Percentiles rank a stretch among this genome's conserved stretches.
These are phyloP conservation scores for Solanum chacoense DNA, from an alignment of 305 asterid species.

Conservation along the genomic window DNA sequence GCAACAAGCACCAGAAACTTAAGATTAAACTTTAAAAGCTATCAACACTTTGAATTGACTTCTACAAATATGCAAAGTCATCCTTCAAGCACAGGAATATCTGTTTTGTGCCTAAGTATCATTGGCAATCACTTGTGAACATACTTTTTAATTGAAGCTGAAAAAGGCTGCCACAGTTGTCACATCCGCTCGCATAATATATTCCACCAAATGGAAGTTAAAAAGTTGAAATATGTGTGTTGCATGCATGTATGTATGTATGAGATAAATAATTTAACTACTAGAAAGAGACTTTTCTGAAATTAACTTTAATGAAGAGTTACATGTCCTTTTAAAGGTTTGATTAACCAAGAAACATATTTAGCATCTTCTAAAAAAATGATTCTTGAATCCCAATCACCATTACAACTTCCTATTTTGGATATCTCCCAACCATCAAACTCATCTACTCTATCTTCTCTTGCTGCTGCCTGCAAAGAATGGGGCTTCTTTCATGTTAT, in stretches of 20 bases:
- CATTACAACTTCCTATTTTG: slow-evolving; percentile 45
- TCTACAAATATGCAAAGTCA: neutral
- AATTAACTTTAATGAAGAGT: neutral
- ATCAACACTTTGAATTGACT: neutral
- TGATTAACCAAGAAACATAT: neutral
- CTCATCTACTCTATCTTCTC: slow-evolving; percentile 28
- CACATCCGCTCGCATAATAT: neutral
- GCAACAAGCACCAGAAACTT: neutral
- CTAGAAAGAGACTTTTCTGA: neutral
- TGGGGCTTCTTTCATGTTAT: slow-evolving; percentile 65
- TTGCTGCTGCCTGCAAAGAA: slow-evolving; percentile 58
- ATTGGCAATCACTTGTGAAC: neutral
- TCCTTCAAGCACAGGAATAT: neutral
- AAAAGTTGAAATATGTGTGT: neutral
- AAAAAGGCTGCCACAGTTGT: slow-evolving; percentile 1
- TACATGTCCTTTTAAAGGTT: neutral
- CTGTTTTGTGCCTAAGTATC: neutral
- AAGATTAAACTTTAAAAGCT: neutral
- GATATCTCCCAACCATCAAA: slow-evolving; percentile 44
- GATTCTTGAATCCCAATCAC: slow-evolving; percentile 31
- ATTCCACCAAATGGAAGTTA: slow-evolving; percentile 2
- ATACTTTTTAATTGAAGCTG: neutral
- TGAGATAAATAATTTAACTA: neutral
- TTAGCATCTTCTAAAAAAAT: slow-evolving; percentile 13
- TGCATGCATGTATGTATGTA: slow-evolving; percentile 2